phyloP scores from a whole-genome alignment of 2,329 filamentous ascomycete species.

The Scedosporium minutisporum region DNA sequence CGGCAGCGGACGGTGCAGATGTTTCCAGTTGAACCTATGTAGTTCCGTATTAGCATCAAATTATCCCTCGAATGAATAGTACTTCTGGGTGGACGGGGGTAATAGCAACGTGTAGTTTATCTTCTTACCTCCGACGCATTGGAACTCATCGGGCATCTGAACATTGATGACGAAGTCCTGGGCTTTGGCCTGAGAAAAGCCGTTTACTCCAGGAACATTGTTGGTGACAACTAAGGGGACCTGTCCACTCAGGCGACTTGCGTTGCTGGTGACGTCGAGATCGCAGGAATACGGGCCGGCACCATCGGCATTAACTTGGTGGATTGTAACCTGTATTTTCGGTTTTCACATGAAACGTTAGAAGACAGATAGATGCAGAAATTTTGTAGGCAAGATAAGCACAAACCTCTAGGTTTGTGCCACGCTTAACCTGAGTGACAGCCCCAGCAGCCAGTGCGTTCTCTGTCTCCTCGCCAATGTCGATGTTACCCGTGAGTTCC shows the following conservation, averaged over 20 bases:
- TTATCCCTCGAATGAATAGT: background rate
- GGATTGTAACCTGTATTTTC: slow-evolving; percentile 35
- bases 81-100: background rate
- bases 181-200: slow-evolving; percentile 45
- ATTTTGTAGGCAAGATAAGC: background rate
- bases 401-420: slow-evolving; percentile 16
- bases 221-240: slow-evolving; percentile 41
- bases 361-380: background rate
- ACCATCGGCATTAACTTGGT: slow-evolving; percentile 45
- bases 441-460: slow-evolving; percentile 33
- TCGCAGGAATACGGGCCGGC: slow-evolving; percentile 47
- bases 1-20: slow-evolving; percentile 49
- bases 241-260: slow-evolving; percentile 31
- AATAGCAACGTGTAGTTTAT: slow-evolving; percentile 3
- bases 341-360: background rate
- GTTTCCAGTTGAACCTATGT: slow-evolving; percentile 41
- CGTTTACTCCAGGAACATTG: slow-evolving; percentile 49
- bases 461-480: slow-evolving; percentile 47
- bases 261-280: slow-evolving; percentile 37
- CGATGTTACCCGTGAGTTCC: slow-evolving; percentile 49
- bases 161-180: slow-evolving; percentile 47
- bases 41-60: slow-evolving; percentile 17
- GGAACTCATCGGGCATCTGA: slow-evolving; percentile 37
- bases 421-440: slow-evolving; percentile 40
- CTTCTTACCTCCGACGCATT: slow-evolving; percentile 36